Conservation (phyloP, 2,329 filamentous ascomycete genomes). For the Blastomyces silverae region DNA sequence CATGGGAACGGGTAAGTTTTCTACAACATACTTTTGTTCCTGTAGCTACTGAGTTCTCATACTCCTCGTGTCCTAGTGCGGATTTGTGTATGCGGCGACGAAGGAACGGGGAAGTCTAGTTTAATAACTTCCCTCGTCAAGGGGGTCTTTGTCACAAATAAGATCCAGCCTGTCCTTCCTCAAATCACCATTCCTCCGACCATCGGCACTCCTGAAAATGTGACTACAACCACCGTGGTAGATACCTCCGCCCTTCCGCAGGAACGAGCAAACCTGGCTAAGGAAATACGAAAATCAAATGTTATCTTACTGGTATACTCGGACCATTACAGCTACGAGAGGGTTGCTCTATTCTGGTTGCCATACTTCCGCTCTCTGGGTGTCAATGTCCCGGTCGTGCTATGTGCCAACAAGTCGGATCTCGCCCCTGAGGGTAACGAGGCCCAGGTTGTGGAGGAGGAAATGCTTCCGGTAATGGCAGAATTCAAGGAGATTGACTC, state of each 20-base stretch:
- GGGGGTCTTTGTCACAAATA: slow-evolving; percentile 90
- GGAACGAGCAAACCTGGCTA: slow-evolving; percentile 80
- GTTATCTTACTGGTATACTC: slow-evolving; percentile 96
- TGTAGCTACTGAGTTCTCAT: neutral
- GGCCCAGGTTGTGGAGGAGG: slow-evolving; percentile 83
- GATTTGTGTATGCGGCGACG: slow-evolving; percentile 93
- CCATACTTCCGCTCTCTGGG: slow-evolving; percentile 94
- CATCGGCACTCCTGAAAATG: slow-evolving; percentile 89
- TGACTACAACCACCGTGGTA: slow-evolving; percentile 86
- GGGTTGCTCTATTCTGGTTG: slow-evolving; percentile 96
- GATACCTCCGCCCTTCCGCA: slow-evolving; percentile 94
- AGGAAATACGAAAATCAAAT: slow-evolving; percentile 93
- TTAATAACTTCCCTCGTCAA: slow-evolving; percentile 94
- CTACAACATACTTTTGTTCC: neutral
- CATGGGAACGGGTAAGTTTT: slow-evolving; percentile 5
- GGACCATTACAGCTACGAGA: slow-evolving; percentile 98
- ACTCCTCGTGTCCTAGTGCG: slow-evolving; percentile 50
- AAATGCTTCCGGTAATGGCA: slow-evolving; percentile 96
- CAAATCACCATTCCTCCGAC: slow-evolving; percentile 92
- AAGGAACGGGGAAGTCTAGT: slow-evolving; percentile 89
- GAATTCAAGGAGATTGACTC: slow-evolving; percentile 99
- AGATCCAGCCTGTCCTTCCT: slow-evolving; percentile 89
- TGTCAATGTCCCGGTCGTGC: slow-evolving; percentile 95
- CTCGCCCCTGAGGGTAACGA: slow-evolving; percentile 66
- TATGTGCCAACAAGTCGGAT: slow-evolving; percentile 98